Conservation (phyloP, 2,329 filamentous ascomycete genomes). For the Sclerotinia minor region DNA sequence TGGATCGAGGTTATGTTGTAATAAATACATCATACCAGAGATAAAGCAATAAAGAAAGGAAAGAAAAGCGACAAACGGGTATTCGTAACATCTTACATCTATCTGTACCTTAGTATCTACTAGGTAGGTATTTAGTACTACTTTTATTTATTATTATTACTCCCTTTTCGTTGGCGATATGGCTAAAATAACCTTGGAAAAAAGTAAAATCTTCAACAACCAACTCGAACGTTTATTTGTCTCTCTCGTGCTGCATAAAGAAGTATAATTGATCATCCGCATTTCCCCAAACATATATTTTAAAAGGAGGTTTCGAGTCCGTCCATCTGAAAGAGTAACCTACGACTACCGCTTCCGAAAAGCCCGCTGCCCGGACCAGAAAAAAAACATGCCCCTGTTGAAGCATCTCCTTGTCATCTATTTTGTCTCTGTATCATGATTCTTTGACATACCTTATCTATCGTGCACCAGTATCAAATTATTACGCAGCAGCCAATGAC, state of each 20-base stretch:
- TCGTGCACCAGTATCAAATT: slow-evolving; percentile 22
- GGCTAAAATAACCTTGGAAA: neutral
- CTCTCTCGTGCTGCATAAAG: neutral
- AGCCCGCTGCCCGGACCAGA: slow-evolving; percentile 22
- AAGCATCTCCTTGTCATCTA: slow-evolving; percentile 21
- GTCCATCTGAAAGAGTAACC: slow-evolving; percentile 9
- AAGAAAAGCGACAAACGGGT: neutral
- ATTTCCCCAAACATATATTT: neutral
- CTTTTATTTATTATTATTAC: too few species aligned
- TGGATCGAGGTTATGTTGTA: neutral
- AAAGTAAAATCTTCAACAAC: neutral
- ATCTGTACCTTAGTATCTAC: too few species aligned
- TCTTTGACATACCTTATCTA: slow-evolving; percentile 24
- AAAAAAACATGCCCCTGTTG: slow-evolving; percentile 25
- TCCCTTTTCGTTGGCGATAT: neutral
- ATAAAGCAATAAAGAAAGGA: neutral
- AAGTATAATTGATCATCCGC: neutral
- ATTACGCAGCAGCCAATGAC: slow-evolving; percentile 24
- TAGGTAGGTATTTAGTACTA: too few species aligned
- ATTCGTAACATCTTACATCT: too few species aligned
- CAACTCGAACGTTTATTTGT: neutral
- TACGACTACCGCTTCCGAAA: slow-evolving; percentile 9
- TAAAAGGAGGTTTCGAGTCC: slow-evolving; percentile 6
- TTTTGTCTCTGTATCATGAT: slow-evolving; percentile 18
- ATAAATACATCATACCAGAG: too few species aligned